Conservation (phyloP, 257 asterid genomes). For the Salvia hispanica region DNA sequence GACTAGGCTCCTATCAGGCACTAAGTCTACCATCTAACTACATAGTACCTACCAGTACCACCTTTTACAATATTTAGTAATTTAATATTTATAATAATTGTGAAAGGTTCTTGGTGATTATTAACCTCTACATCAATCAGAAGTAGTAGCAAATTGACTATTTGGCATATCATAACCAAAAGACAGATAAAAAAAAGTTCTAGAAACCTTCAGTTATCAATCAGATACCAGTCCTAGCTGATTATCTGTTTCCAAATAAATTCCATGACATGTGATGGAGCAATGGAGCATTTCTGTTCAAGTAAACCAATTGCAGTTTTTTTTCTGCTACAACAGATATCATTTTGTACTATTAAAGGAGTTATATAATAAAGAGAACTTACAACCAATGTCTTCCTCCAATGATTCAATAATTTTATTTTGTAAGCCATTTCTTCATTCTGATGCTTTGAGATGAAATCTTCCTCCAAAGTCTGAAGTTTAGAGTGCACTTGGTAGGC, state of each 20-base stretch:
- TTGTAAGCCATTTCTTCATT: constrained; percentile 50
- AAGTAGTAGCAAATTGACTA: background rate
- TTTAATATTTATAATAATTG: background rate
- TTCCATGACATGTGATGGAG: constrained; percentile 3
- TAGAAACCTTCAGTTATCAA: background rate
- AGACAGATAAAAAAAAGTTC: background rate
- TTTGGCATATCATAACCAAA: background rate
- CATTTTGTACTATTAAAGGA: background rate
- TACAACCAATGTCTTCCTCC: constrained; percentile 89
- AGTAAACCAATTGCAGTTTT: constrained; percentile 23
- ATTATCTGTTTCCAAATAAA: constrained; percentile 20
- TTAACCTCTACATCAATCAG: constrained; percentile 1
- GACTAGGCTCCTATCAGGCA: background rate
- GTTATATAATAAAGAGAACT: constrained; percentile 42
- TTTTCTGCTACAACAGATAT: background rate
- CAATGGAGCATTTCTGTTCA: background rate
- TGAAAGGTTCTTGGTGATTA: background rate
- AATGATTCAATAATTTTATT: constrained; percentile 55
- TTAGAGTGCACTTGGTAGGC: constrained; percentile 80
- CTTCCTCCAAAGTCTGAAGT: constrained; percentile 71
- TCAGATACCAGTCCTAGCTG: background rate
- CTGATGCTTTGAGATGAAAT: constrained; percentile 50
- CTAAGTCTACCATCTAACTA: background rate
- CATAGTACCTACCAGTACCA: background rate
- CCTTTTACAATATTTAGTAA: background rate